Evolutionary conservation across 2,329 filamentous ascomycete species (phyloP), one percentile per base, ranked within the genome.

Genomic region (Cercospora canescens): DNA sequence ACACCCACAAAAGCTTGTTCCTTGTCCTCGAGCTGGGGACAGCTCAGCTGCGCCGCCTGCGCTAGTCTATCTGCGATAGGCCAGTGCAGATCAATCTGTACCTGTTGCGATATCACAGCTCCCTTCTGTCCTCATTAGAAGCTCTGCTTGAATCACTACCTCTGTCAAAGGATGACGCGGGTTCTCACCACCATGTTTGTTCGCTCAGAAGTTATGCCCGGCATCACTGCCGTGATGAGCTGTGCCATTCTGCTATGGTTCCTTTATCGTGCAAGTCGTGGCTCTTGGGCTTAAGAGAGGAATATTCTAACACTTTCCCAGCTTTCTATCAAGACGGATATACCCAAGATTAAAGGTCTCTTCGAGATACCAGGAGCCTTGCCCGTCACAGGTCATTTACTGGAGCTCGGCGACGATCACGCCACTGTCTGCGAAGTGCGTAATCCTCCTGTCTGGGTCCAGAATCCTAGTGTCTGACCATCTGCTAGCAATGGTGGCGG

Each of bases 391-490:
- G 84, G 84, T 1, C 84, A 86, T 73, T 79, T 86, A 3, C 78
- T 84, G 6, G 76, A 80, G 28, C 80, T 86, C 2, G 84, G 84
- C 16, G 82, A 84, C 3, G 84, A 86, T 69, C 84, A 86, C 74
- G 84, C 84, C 21, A 83, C 80, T 8, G 76, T 81, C 1, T 86
- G 83, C 62, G 84, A 71, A 52, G 45, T 52, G 14, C 45, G 6
- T 52, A 30, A 1, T 4, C 24, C 26, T 9, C 14, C 2, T 14
- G 16, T 7, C 6, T 28, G 3, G 6, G 14, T 7, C 12, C 6
- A n/a, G 2, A 50, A 28, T 1, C 45, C 14, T 14, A 16, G 11
- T 26, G 14, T 3, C 45, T 50, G 16, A 28, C n/a, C 1, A 50
- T 5, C 21, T 24, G 11, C 21, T 6, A 50, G 45, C 74, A 75